Percentiles rank a stretch among this genome's conserved stretches.
These are phyloP conservation scores for Colletotrichum noveboracense DNA, from an alignment of 2,329 filamentous ascomycete genomes.

Conservation along the genomic window DNA sequence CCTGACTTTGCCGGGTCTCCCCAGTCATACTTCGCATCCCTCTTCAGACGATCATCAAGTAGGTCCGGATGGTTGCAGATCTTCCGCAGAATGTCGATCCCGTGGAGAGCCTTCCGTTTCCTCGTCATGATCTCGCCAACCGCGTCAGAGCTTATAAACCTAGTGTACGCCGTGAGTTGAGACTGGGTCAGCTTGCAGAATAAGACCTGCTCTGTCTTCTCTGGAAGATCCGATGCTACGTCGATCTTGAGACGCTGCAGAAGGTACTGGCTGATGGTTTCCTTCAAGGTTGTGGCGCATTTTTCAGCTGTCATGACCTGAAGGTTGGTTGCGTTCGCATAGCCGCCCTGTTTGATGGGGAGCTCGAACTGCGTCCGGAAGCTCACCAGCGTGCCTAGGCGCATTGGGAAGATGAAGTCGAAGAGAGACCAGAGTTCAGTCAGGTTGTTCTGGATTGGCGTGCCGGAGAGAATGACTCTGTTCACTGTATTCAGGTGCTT, in stretches of 20 bases:
- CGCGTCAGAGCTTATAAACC: constrained; percentile 82
- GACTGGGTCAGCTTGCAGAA: constrained; percentile 89
- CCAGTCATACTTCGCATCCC: constrained; percentile 74
- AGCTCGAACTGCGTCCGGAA: constrained; percentile 93
- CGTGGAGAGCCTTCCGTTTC: constrained; percentile 81
- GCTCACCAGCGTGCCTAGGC: constrained; percentile 86
- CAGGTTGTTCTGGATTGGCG: constrained; percentile 96
- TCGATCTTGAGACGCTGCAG: constrained; percentile 92
- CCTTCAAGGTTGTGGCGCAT: constrained; percentile 92
- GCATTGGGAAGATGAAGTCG: constrained; percentile 97
- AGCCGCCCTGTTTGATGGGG: constrained; percentile 90
- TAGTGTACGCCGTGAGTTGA: constrained; percentile 81
- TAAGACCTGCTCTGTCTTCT: constrained; percentile 94
- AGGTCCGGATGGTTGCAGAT: constrained; percentile 98
- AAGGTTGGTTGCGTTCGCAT: constrained; percentile 92
- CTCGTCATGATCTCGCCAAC: constrained; percentile 82
- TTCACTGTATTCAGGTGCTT: constrained; percentile 92
- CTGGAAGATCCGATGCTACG: constrained; percentile 89
- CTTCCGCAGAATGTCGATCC: constrained; percentile 91
- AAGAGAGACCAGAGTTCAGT: constrained; percentile 96
- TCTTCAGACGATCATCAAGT: constrained; percentile 62
- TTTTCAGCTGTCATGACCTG: constrained; percentile 94
- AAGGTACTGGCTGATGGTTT: constrained; percentile 91
- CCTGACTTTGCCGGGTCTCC: constrained; percentile 82
- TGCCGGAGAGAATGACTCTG: constrained; percentile 91